phyloP scores from a whole-genome alignment of 2,329 filamentous ascomycete species.

The Thermomyces lanuginosus region DNA sequence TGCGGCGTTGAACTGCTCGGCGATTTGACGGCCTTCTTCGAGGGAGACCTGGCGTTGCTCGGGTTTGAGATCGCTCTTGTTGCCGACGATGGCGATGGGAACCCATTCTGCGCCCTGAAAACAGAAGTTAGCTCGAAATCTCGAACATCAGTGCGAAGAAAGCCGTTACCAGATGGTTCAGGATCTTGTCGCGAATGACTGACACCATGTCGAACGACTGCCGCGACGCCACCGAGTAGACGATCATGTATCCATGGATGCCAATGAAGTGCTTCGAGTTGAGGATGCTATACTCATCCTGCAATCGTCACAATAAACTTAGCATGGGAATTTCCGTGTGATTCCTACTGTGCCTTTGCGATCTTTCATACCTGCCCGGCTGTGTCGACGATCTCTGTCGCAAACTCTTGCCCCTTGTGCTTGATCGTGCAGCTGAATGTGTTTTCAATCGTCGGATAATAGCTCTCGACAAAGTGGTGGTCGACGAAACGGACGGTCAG shows the following conservation, averaged over 20 bases:
- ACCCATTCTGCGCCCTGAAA: conserved; percentile 73
- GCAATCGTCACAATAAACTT: too few relatives aligned
- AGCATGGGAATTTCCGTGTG: too few relatives aligned
- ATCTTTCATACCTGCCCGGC: conserved; percentile 59
- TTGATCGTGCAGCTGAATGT: conserved; percentile 94
- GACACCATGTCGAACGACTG: conserved; percentile 96
- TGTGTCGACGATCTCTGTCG: conserved; percentile 95
- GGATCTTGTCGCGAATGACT: conserved; percentile 90
- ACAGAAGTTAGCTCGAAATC: conserved; percentile 5
- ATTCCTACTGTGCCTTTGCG: too few relatives aligned
- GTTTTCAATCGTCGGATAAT: conserved; percentile 98
- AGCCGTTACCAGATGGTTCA: conserved; percentile 76
- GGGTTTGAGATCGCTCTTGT: conserved; percentile 85
- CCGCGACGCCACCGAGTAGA: conserved; percentile 89
- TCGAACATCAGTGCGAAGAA: conserved; percentile 4
- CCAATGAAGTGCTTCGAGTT: conserved; percentile 99
- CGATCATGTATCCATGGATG: conserved; percentile 96
- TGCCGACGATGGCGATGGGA: conserved; percentile 86
- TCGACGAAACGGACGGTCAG: conserved; percentile 95
- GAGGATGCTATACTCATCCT: conserved; percentile 97
- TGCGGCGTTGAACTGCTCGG: conserved; percentile 75
- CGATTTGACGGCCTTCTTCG: conserved; percentile 71
- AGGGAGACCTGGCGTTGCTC: conserved; percentile 82
- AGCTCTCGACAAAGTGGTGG: conserved; percentile 94
- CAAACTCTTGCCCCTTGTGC: conserved; percentile 80